Base-by-base conservation (phyloP, 2,329 filamentous ascomycete genomes). In the Dothideomycetes sp. region DNA sequence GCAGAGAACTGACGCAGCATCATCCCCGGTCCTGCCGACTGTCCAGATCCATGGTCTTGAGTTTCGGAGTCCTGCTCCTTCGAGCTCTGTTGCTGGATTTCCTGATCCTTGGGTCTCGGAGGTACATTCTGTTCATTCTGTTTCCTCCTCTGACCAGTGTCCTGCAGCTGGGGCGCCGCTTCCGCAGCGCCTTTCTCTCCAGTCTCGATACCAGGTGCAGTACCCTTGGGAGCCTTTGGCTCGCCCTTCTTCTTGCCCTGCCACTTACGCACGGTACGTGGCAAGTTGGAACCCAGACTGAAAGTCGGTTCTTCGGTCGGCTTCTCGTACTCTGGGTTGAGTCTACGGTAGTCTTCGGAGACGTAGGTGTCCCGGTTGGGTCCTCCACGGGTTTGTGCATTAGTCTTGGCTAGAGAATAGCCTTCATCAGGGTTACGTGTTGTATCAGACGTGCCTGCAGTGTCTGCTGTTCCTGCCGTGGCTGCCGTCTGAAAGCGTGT, bases 271-370 rank as follows among this genome's bases (percentile, higher is more conserved):
- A 55, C 46, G 28, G 49, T 50, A 23, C 51, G 51, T 12, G 53
- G 53, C 29, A 54, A 50, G 1, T 51, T 55, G 15, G 47, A 42
- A 4, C 49, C 51, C 18, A 55, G 40, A 5, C 46, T 49, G 36
- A 55, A 54, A 18, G 39, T 49, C 3, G 47, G 45, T n/a, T 49
- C 31, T n/a, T 46, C 39, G 12, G 50, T 29, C 10, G 47, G 37
- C 13, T 46, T 44, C 12, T 52, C 47, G 45, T 52, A 54, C 44
- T 47, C 43, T 20, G 53, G 51, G 39, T 55, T 55, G 5, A 47
- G 41, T 16, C 48, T 43, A 19, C 48, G 48, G 30, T 55, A 55
- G 31, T 50, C 53, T 34, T 53, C 47, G 8, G 48, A 45, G 28
- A 47, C 52, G 30, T 52, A 50, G 0, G 54, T 55, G 40, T 53